Conservation (phyloP, 1,284 basidiomycete genomes). For the Cutaneotrichosporon dermatis region DNA sequence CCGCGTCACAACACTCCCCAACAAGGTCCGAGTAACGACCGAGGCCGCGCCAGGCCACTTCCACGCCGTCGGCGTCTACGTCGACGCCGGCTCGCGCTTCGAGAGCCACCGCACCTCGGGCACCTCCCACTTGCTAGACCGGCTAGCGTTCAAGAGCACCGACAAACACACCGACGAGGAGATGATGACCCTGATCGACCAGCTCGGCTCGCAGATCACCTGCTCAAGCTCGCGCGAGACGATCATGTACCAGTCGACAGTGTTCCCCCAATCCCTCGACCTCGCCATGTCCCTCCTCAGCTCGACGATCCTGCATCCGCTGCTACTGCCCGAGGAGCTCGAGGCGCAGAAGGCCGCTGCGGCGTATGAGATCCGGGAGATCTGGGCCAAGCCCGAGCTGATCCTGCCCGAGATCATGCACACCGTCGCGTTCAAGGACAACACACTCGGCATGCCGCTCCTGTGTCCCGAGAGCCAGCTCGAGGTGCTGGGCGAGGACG, state of each 20-base stretch:
- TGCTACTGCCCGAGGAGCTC: slow-evolving; percentile 73
- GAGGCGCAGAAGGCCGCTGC: slow-evolving; percentile 80
- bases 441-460: slow-evolving; percentile 81
- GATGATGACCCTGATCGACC: slow-evolving; percentile 78
- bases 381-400: slow-evolving; percentile 85
- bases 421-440: slow-evolving; percentile 71
- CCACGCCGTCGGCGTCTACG: slow-evolving; percentile 85
- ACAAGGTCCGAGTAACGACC: slow-evolving; percentile 87
- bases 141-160: slow-evolving; percentile 86
- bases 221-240: slow-evolving; percentile 88
- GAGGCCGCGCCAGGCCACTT: slow-evolving; percentile 91
- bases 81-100: slow-evolving; percentile 91
- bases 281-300: slow-evolving; percentile 82
- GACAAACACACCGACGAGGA: slow-evolving; percentile 56
- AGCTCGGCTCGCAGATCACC: slow-evolving; percentile 86
- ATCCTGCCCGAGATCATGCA: slow-evolving; percentile 92
- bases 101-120: slow-evolving; percentile 74
- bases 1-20: slow-evolving; percentile 74
- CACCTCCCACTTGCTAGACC: slow-evolving; percentile 84
- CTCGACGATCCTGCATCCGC: slow-evolving; percentile 80
- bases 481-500: slow-evolving; percentile 61
- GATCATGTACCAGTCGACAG: slow-evolving; percentile 97
- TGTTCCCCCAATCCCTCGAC: slow-evolving; percentile 79
- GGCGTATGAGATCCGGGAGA: slow-evolving; percentile 87
- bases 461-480: slow-evolving; percentile 83